Evolutionary conservation across 2,329 filamentous ascomycete genomes (phyloP), one percentile per base, ranked within the genome.

Genomic region (Verticillium albo-atrum): DNA sequence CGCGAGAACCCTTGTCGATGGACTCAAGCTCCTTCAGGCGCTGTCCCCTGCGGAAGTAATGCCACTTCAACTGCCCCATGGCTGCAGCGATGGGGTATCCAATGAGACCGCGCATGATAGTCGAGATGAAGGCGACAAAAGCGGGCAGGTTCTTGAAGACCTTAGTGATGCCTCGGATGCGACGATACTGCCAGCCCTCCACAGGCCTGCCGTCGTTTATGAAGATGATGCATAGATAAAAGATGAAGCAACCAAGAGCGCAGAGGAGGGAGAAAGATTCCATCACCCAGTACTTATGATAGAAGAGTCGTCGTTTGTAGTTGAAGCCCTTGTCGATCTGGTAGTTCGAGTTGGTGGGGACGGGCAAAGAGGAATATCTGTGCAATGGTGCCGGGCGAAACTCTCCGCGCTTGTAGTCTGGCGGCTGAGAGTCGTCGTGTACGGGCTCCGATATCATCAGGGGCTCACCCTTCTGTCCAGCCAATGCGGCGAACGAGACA

Each of bases 11-110:
- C 3, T 34, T 35, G 25, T 58, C 57, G 30, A 58, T 54, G 20
- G 51, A 51, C 7, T 58, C 25, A 1, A 58, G 6, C 51, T 14
- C 35, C 32, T 50, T 25, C n/a, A 23, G 51, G 12, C 17, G 32
- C 26, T 4, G 50, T 15, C 14, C 20, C n/a, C 12, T 37, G 34
- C 12, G 23, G 23, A 58, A 47, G 14, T 58, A 34, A 5, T 58
- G 34, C 57, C 57, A 58, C 20, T 58, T 55, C 7, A 58, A 10
- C 20, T 58, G 51, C 5, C 57, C 57, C 57, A 58, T 58, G 2
- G 57, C 35, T 3, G 34, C 50, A 9, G 32, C 27, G 17, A 58
- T 37, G 25, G 34, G 51, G n/a, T 32, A 50, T 2, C 20, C 30
- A 26, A 58, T 26, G 10, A 42, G 27, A 6, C 47, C 15, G 1